phyloP scores from a whole-genome alignment of 1,139 yeast species.

The Saccharomycopsis hybrid region DNA sequence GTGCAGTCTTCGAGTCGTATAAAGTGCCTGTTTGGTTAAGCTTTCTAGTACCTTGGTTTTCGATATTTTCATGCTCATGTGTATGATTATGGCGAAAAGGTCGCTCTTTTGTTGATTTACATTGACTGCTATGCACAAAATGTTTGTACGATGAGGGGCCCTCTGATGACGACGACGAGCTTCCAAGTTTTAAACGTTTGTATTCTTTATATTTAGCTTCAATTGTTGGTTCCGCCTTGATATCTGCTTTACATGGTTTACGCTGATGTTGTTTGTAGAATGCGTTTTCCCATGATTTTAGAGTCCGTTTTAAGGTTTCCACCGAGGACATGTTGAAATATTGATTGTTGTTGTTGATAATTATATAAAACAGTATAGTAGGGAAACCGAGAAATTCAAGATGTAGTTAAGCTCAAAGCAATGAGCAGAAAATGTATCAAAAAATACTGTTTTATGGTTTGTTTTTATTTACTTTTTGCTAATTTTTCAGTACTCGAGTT shows the following conservation, averaged over 20 bases:
- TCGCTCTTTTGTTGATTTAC: no score
- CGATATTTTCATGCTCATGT: neutral
- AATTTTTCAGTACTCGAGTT: no score
- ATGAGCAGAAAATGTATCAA: no score
- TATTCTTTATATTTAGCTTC: conserved; percentile 32
- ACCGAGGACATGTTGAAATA: conserved; percentile 1
- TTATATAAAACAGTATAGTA: no score
- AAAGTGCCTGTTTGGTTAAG: neutral
- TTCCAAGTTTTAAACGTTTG: conserved; percentile 24
- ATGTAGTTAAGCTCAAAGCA: no score
- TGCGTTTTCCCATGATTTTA: conserved; percentile 40
- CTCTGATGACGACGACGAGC: neutral
- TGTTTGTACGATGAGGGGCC: no score
- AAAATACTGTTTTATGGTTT: no score
- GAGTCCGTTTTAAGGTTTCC: conserved; percentile 8
- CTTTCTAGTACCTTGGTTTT: neutral
- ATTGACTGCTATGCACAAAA: neutral
- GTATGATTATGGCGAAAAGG: no score
- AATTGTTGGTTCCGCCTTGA: conserved; percentile 32
- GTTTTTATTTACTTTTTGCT: no score
- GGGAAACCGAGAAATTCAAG: no score
- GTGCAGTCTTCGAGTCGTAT: no score
- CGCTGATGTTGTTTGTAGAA: conserved; percentile 31
- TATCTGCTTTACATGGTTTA: conserved; percentile 36
- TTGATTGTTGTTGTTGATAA: no score